Evolutionary conservation across 2,329 filamentous ascomycete species (phyloP).

Genomic region (Rutstroemia sp.): DNA sequence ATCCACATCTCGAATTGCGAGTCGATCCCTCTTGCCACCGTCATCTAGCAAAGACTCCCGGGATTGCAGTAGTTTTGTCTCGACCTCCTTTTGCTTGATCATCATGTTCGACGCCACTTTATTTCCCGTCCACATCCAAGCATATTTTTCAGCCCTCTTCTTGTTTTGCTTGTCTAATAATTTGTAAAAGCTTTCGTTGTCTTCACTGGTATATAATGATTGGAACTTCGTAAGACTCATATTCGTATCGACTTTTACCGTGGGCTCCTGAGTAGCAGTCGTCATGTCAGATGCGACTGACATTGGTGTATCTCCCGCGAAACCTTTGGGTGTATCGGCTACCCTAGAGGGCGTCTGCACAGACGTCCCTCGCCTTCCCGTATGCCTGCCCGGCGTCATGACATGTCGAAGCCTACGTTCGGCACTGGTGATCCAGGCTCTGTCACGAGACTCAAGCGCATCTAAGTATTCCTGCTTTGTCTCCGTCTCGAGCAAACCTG

Average conservation of each 20-base stretch:
- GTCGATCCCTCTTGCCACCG: slow-evolving; percentile 46
- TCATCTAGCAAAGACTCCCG: slow-evolving; percentile 44
- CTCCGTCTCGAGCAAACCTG: slow-evolving; percentile 77
- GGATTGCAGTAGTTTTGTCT: slow-evolving; percentile 43
- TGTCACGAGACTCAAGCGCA: slow-evolving; percentile 78
- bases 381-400: slow-evolving; percentile 67
- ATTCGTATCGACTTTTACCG: slow-evolving; percentile 57
- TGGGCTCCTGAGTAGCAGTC: slow-evolving; percentile 31
- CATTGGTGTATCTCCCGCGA: slow-evolving; percentile 66
- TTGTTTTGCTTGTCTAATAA: slow-evolving; percentile 86
- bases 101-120: slow-evolving; percentile 78
- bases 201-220: slow-evolving; percentile 89
- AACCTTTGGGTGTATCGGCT: slow-evolving; percentile 56
- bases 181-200: slow-evolving; percentile 95
- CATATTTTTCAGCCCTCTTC: slow-evolving; percentile 75
- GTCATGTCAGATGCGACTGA: slow-evolving; percentile 41
- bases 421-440: slow-evolving; percentile 78
- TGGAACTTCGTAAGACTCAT: slow-evolving; percentile 84
- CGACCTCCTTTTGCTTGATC: slow-evolving; percentile 57
- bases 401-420: slow-evolving; percentile 64
- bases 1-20: slow-evolving; percentile 60
- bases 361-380: slow-evolving; percentile 28
- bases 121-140: slow-evolving; percentile 78
- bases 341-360: slow-evolving; percentile 27
- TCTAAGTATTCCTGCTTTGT: slow-evolving; percentile 89